phyloP scores from a whole-genome alignment of 2,329 filamentous ascomycete genomes.

The Cytospora piceae region DNA sequence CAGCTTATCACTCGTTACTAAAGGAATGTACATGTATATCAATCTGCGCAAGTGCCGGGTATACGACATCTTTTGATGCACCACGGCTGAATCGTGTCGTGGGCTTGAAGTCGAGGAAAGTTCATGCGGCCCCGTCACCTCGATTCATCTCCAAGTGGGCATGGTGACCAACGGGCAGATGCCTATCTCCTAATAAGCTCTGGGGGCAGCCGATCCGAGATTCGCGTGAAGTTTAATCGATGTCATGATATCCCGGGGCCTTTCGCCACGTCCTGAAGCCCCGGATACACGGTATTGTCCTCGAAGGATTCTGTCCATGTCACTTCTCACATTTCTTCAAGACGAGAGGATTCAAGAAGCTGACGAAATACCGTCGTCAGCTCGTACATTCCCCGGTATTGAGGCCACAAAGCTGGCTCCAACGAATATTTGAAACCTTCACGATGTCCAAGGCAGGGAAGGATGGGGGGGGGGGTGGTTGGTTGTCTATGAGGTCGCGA shows the following conservation, averaged over 20 bases:
- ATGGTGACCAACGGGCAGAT: background rate
- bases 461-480: too few species aligned
- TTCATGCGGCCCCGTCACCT: background rate
- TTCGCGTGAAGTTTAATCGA: background rate
- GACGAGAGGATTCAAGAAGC: background rate
- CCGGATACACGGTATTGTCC: background rate
- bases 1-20: background rate
- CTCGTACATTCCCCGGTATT: background rate
- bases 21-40: background rate
- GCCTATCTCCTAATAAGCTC: background rate
- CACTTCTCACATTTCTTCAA: background rate
- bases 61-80: background rate
- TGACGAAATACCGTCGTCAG: background rate
- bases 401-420: background rate
- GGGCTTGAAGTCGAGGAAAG: background rate
- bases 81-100: background rate
- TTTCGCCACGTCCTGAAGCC: background rate
- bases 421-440: background rate
- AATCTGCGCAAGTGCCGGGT: background rate
- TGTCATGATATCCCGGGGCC: background rate
- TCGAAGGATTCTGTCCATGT: background rate
- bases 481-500: background rate
- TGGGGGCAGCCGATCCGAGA: background rate
- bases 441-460: background rate
- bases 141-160: background rate